Base-by-base conservation (phyloP, 106 monocot species). In the Allium sativum region DNA sequence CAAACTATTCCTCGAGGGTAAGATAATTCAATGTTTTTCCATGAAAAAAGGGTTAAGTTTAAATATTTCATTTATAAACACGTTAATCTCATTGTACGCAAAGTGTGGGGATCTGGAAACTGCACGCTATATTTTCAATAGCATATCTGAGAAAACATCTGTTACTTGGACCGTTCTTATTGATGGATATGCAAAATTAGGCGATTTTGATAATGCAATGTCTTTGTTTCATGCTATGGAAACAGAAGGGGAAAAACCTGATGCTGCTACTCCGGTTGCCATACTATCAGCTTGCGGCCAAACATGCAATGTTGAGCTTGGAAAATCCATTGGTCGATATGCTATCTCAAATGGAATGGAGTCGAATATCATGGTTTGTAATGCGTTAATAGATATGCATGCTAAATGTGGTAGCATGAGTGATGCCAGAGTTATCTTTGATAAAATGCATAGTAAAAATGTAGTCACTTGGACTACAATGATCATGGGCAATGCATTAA, bases 301-400 rank as follows among this genome's bases (percentile, higher is more conserved):
- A 65, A 40, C 68, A 4, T 75, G 75, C 18, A 56, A 61, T 53
- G 62, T 80, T 58, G 68, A 80, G 18, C 62, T 75, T 8, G 80
- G 80, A 20, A 66, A 68, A 50, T 53, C 44, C 9, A 67, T 80
- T 68, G 31, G 65, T 44, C 31, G 46, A 17, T 74, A 74, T 51
- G 67, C 56, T 10, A 10, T 64, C n/a, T 52, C 44, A 21, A 68
- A 61, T 59, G 60, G 68, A 51, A 53, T 81, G 41, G 58, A 21
- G 18, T 64, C 50, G 0, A 51, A 69, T 62, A 53, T 64, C 1
- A 17, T 76, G 50, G 65, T 76, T 55, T 40, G 59, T 17, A 81
- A 76, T 60, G 71, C 72, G 6, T 19, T 81, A 16, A 60, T 81
- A 14, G 76, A 81, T 21, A 81, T 76, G 81, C 76, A 81, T 65